A percentile compares a stretch with the other conserved stretches of the same genome.
These are phyloP conservation scores for Heritiera littoralis DNA, from an alignment of 345 rosid genomes.

Conservation along the genomic window DNA sequence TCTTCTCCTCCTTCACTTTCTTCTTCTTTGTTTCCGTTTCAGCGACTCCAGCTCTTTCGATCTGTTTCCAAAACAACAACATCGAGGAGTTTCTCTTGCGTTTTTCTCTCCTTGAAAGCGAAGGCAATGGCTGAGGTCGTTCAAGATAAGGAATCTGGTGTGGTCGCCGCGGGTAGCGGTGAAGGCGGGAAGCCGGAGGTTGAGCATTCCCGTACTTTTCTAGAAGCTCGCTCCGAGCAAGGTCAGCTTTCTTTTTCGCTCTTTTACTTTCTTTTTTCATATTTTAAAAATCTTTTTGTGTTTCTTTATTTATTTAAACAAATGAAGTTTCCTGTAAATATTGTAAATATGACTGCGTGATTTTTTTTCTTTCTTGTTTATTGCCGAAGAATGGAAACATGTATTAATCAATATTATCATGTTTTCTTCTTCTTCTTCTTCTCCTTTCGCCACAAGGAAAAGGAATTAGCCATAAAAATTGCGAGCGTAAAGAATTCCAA, in stretches of 20 bases:
- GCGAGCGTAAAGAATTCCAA: no score
- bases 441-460: neutral
- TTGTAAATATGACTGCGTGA: neutral
- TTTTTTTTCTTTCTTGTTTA: neutral
- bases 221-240: constrained; percentile 68
- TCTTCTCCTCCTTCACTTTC: constrained; percentile 29
- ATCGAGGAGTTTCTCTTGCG: constrained; percentile 23
- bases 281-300: neutral
- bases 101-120: constrained; percentile 31
- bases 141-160: constrained; percentile 54
- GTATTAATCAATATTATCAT: neutral
- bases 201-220: constrained; percentile 61
- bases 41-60: constrained; percentile 7
- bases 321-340: neutral
- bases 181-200: constrained; percentile 17
- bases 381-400: neutral
- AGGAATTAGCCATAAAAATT: neutral
- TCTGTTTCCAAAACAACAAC: constrained; percentile 3
- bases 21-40: constrained; percentile 24
- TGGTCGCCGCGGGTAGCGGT: constrained; percentile 31
- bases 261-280: neutral
- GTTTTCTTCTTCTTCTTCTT: neutral
- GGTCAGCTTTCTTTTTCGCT: constrained; percentile 40
- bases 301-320: neutral
- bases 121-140: constrained; percentile 68